Evolutionary conservation across 2,329 filamentous ascomycete species (phyloP).

Genomic region (Ophioceras dolichostomum): DNA sequence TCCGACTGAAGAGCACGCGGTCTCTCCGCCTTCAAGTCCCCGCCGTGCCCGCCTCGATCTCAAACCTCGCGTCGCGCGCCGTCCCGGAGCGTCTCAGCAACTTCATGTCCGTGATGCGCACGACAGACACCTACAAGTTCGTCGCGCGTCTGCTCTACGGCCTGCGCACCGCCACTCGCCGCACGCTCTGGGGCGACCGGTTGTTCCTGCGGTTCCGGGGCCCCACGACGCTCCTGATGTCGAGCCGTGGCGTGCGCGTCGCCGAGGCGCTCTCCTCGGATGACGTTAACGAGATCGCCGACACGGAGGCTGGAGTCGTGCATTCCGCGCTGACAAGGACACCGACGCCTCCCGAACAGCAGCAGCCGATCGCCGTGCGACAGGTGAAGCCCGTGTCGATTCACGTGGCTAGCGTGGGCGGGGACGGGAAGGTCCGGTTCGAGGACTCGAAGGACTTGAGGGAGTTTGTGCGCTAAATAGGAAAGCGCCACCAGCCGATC

Average conservation of each 20-base stretch:
- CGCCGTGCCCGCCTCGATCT: constrained; percentile 30
- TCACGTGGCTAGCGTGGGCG: constrained; percentile 41
- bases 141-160: constrained; percentile 52
- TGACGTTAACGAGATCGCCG: constrained; percentile 84
- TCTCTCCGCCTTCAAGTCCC: constrained; percentile 69
- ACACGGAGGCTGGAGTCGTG: constrained; percentile 61
- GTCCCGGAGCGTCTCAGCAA: constrained; percentile 48
- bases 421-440: constrained; percentile 56
- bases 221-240: constrained; percentile 74
- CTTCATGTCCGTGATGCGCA: constrained; percentile 61
- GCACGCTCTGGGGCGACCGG: constrained; percentile 87
- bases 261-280: constrained; percentile 65
- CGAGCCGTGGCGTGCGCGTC: constrained; percentile 70
- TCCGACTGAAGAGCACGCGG: constrained; percentile 70
- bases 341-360: too few species aligned
- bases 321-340: constrained; percentile 47
- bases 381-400: constrained; percentile 28
- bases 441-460: constrained; percentile 46
- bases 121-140: constrained; percentile 60
- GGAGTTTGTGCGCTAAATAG: constrained; percentile 32
- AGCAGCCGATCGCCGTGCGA: constrained; percentile 19
- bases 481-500: neutral
- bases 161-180: constrained; percentile 62
- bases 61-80: constrained; percentile 27
- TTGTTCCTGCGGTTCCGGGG: constrained; percentile 86